These are phyloP conservation scores for Fistulina hepatica DNA, from an alignment of 1,284 basidiomycete species.

Conservation along the genomic window DNA sequence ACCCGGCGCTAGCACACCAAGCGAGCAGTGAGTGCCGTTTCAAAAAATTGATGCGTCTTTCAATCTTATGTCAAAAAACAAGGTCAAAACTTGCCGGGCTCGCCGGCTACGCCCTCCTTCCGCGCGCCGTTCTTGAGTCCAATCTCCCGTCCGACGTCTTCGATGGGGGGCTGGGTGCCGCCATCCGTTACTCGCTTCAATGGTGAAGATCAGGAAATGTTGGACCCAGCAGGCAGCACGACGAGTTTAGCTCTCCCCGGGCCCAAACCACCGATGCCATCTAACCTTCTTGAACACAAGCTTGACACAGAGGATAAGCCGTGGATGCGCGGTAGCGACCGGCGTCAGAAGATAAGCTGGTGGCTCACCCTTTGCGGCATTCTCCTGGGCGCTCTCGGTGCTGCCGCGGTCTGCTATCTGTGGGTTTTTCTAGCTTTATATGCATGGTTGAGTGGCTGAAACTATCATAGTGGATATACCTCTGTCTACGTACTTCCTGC, in stretches of 20 bases:
- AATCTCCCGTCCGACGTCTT: conserved; percentile 47
- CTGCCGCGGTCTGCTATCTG: conserved; percentile 34
- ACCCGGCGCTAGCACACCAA: conserved; percentile 1
- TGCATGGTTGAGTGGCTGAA: no score
- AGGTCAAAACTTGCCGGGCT: conserved; percentile 24
- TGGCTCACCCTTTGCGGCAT: conserved; percentile 34
- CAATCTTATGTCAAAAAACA: conserved; percentile 2
- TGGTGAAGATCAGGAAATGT: conserved; percentile 12
- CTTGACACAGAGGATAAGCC: conserved; percentile 42
- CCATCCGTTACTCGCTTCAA: conserved; percentile 28
- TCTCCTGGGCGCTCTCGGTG: conserved; percentile 30
- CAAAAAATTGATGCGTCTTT: conserved; percentile 8
- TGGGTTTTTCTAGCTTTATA: no score
- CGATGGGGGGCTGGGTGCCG: conserved; percentile 51
- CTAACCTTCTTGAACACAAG: conserved; percentile 29
- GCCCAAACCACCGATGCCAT: conserved; percentile 16
- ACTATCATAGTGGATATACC: conserved; percentile 24
- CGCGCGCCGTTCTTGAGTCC: conserved; percentile 59
- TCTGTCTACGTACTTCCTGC: conserved; percentile 27
- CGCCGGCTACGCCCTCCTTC: conserved; percentile 36
- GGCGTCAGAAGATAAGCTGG: conserved; percentile 29
- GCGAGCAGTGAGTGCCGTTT: conserved; percentile 3
- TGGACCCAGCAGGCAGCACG: conserved; percentile 23
- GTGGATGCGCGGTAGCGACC: conserved; percentile 28
- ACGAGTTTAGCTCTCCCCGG: conserved; percentile 24